Base-by-base conservation (phyloP, 75 land plant genomes). In the Azolla pinnata region DNA sequence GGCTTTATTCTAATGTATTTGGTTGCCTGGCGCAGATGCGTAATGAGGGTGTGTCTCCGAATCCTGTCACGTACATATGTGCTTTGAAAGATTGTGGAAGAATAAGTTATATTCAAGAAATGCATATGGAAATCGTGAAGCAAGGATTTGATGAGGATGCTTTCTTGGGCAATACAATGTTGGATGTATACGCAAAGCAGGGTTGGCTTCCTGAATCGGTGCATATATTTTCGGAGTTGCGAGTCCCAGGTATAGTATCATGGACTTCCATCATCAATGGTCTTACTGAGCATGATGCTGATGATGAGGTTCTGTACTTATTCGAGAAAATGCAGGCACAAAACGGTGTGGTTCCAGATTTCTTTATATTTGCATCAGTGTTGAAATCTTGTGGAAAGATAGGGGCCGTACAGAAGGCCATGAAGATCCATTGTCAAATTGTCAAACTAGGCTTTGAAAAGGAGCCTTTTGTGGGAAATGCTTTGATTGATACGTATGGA, bases 1-100 rank as follows among this genome's bases (percentile, higher is more conserved):
- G 60, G 18, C 54, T 45, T n/a, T 75, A 70, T 14, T 2, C 38
- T 4, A 64, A 67, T 49, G 84, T 46, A 14, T 46, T 46, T 18
- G 21, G 17, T 46, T 46, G 49, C 2, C 21, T 18, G 49, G 49
- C n/a, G 21, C n/a, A 46, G 14, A 46, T 46, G 49, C 49, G 21
- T 18, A 14, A 3, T 46, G 49, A 46, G 12, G n/a, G 2, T 14
- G 21, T 46, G 2, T 17, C 17, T 4, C 49, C 49, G 2, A 46
- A 46, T 46, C 2, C 49, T 23, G 21, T 46, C 49, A 18, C 49
- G 4, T 46, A 18, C 21, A 14, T 17, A 14, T 23, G n/a, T 14
- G 2, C 23, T 23, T 46, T 70, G 12, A 66, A 44, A n/a, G 60
- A 59, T 20, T 70, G 69, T 55, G 44, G 45, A 26, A 31, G 7